Percentiles rank a stretch among this genome's conserved stretches.
These are phyloP conservation scores for Biancaea sappan DNA, from an alignment of 306 rosid genomes.

Conservation along the genomic window DNA sequence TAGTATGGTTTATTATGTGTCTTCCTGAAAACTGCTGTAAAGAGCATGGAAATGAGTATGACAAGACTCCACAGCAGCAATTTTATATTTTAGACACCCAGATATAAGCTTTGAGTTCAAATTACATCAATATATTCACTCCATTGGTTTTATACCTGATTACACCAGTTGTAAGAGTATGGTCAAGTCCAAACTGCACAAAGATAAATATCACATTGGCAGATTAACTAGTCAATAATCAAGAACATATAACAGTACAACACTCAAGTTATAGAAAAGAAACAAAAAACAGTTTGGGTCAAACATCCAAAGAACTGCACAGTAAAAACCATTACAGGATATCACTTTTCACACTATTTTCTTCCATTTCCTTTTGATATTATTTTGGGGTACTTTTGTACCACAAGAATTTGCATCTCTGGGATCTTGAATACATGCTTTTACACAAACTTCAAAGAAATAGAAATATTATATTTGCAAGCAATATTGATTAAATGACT, in stretches of 20 bases:
- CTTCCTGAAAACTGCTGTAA: constrained; percentile 10
- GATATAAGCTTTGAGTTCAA: background rate
- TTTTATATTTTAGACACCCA: constrained; percentile 20
- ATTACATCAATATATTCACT: constrained; percentile 21
- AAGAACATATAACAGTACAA: constrained; percentile 24
- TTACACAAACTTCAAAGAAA: background rate
- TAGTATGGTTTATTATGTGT: background rate
- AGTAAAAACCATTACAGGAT: constrained; percentile 2
- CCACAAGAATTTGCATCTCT: constrained; percentile 4
- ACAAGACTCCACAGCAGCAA: constrained; percentile 2
- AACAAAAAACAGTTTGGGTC: constrained; percentile 10
- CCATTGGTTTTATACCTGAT: constrained; percentile 61
- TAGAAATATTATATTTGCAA: background rate
- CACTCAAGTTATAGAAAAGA: constrained; percentile 6
- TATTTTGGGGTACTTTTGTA: background rate
- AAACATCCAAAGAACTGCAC: background rate
- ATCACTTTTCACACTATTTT: background rate
- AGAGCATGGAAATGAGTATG: background rate
- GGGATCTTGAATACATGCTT: background rate
- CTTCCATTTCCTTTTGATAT: background rate
- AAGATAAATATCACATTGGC: constrained; percentile 22
- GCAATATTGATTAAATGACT: constrained; percentile 1
- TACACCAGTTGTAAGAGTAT: constrained; percentile 79
- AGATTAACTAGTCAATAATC: constrained; percentile 16
- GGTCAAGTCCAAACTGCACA: constrained; percentile 77